phyloP scores from a whole-genome alignment of 2,329 filamentous ascomycete genomes.

The Sporothrix protearum region DNA sequence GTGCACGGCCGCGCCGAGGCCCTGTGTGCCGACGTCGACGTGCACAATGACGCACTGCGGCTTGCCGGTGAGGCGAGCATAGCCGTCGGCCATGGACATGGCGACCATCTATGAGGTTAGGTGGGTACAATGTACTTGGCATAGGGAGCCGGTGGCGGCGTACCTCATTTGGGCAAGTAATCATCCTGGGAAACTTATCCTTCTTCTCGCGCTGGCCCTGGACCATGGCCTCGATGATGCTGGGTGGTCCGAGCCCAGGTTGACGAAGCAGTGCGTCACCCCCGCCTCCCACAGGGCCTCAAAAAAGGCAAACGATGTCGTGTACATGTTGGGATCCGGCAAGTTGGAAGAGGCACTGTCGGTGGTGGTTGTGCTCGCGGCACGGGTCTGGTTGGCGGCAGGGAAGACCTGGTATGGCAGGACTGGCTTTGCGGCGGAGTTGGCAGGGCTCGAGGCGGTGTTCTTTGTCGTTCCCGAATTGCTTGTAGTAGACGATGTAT shows the following conservation, averaged over 20 bases:
- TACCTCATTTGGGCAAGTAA: slow-evolving; percentile 72
- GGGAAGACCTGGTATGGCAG: not conserved
- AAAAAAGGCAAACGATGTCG: slow-evolving; percentile 76
- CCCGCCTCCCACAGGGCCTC: slow-evolving; percentile 73
- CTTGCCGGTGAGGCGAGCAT: slow-evolving; percentile 62
- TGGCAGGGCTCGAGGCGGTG: not conserved
- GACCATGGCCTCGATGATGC: slow-evolving; percentile 72
- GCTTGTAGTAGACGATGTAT: slow-evolving; percentile 5
- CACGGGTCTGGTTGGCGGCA: not conserved
- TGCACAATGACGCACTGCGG: slow-evolving; percentile 70
- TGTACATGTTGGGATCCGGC: slow-evolving; percentile 51
- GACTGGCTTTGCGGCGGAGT: not conserved
- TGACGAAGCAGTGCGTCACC: slow-evolving; percentile 57
- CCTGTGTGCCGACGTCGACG: slow-evolving; percentile 72
- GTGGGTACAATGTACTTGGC: not conserved
- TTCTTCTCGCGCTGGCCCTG: slow-evolving; percentile 64
- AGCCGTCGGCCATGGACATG: slow-evolving; percentile 71
- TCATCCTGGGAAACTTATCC: slow-evolving; percentile 60
- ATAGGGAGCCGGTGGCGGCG: not conserved
- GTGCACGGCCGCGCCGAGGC: slow-evolving; percentile 67
- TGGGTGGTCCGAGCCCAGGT: slow-evolving; percentile 63
- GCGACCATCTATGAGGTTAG: slow-evolving; percentile 60
- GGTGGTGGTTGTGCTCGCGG: not conserved
- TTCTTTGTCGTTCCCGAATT: not conserved
- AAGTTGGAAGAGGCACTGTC: not conserved